Percentiles rank a stretch among this genome's conserved stretches.
Conservation (phyloP, 345 rosid genomes). For the Pugionium cornutum region DNA sequence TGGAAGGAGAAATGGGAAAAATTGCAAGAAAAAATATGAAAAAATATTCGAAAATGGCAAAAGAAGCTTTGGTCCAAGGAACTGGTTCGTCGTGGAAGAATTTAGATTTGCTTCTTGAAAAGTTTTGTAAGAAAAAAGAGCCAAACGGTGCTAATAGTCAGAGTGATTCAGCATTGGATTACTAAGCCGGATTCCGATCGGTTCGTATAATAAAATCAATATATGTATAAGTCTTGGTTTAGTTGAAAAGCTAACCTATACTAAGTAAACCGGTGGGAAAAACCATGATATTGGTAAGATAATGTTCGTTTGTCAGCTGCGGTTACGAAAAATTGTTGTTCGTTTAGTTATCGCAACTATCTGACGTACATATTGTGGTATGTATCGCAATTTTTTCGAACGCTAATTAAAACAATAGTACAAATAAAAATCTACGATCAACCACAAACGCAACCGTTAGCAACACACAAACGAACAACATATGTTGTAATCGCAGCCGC, state of each 20-base stretch:
- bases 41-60: slow-evolving; percentile 50
- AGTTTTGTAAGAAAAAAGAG: slow-evolving; percentile 31
- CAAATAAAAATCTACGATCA: too few species aligned
- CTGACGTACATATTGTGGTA: too few species aligned
- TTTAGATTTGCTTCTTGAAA: slow-evolving; percentile 47
- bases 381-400: too few species aligned
- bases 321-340: too few species aligned
- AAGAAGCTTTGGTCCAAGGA: slow-evolving; percentile 48
- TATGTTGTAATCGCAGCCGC: too few species aligned
- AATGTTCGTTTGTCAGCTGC: too few species aligned
- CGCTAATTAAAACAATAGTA: too few species aligned
- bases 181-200: background rate
- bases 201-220: background rate
- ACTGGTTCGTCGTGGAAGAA: slow-evolving; percentile 67
- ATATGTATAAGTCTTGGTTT: background rate
- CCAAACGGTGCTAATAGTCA: background rate
- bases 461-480: too few species aligned
- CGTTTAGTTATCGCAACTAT: too few species aligned
- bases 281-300: too few species aligned
- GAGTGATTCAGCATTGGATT: background rate
- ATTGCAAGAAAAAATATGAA: slow-evolving; percentile 47
- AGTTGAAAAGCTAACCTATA: background rate
- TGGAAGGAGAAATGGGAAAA: slow-evolving; percentile 66
- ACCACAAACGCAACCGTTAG: too few species aligned
- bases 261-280: background rate